Percentiles rank a stretch among this genome's conserved stretches.
phyloP scores from a whole-genome alignment of 345 rosid species.

The Heritiera fomes region DNA sequence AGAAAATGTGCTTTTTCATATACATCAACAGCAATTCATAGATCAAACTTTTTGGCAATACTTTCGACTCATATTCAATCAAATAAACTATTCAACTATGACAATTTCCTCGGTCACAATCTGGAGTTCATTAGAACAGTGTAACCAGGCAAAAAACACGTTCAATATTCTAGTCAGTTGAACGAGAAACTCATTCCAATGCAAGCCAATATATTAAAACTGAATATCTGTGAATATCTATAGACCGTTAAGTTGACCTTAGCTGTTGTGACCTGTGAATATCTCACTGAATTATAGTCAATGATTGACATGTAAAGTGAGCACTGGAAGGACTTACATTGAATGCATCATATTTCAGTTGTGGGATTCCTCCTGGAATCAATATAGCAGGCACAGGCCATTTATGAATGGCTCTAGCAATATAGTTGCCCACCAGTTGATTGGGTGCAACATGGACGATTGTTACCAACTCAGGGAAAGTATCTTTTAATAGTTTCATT shows the following conservation, averaged over 20 bases:
- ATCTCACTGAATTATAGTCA: background rate
- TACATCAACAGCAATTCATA: background rate
- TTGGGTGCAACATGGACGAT: conserved; percentile 82
- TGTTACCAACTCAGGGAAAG: conserved; percentile 48
- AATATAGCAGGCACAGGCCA: conserved; percentile 82
- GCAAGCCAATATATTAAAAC: background rate
- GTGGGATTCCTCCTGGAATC: conserved; percentile 65
- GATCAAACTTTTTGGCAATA: background rate
- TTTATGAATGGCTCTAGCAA: conserved; percentile 35
- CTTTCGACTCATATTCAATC: background rate
- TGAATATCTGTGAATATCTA: background rate
- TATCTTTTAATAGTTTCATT: conserved; percentile 49
- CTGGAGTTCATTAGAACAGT: background rate
- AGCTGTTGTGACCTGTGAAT: background rate
- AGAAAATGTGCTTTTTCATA: background rate
- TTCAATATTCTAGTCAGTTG: background rate
- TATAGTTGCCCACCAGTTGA: conserved; percentile 58
- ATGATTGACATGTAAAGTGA: conserved; percentile 12
- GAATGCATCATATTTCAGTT: conserved; percentile 73
- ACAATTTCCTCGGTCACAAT: background rate
- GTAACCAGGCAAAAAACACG: background rate
- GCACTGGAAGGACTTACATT: conserved; percentile 48
- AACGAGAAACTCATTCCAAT: background rate
- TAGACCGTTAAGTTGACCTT: background rate
- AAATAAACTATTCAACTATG: background rate